Percentiles rank a stretch among this genome's conserved stretches.
These are phyloP conservation scores for Panicum virgatum DNA, from an alignment of 202 grass and related monocot genomes.

Conservation along the genomic window DNA sequence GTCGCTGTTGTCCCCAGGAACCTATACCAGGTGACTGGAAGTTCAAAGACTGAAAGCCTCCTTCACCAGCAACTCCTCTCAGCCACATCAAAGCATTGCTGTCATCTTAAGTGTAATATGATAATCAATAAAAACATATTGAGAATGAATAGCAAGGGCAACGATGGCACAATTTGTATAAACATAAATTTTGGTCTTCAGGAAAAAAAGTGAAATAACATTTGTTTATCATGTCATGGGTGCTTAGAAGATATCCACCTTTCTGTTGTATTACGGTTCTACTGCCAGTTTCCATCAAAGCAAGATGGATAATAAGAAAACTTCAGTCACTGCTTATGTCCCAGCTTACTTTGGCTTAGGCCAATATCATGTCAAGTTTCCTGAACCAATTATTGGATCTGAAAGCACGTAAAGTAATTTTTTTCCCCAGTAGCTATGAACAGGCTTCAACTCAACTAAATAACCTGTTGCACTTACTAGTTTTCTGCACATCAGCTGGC, in stretches of 20 bases:
- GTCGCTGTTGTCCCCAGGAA: slow-evolving; percentile 74
- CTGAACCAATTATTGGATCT: neutral
- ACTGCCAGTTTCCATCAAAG: neutral
- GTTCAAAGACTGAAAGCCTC: slow-evolving; percentile 75
- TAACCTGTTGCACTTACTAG: neutral
- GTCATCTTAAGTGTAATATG: slow-evolving; percentile 75
- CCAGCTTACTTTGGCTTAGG: neutral
- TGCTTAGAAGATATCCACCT: slow-evolving; percentile 15
- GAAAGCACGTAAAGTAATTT: neutral
- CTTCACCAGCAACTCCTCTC: slow-evolving; percentile 79
- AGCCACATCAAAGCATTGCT: slow-evolving; percentile 98
- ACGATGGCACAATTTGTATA: neutral
- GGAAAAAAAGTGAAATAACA: neutral
- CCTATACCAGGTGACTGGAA: slow-evolving; percentile 78
- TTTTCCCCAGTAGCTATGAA: neutral
- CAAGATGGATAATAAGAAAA: neutral
- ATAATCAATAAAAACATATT: slow-evolving; percentile 46
- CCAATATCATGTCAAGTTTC: neutral
- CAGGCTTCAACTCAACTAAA: neutral
- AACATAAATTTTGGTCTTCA: neutral
- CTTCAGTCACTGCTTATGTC: neutral
- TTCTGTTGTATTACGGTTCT: neutral
- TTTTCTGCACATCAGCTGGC: neutral
- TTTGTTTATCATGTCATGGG: neutral
- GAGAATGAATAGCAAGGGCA: slow-evolving; percentile 19